Evolutionary conservation across 805 yeast genomes (phyloP), one percentile per base, ranked within the genome.

Genomic region (Candida vaughaniae): DNA sequence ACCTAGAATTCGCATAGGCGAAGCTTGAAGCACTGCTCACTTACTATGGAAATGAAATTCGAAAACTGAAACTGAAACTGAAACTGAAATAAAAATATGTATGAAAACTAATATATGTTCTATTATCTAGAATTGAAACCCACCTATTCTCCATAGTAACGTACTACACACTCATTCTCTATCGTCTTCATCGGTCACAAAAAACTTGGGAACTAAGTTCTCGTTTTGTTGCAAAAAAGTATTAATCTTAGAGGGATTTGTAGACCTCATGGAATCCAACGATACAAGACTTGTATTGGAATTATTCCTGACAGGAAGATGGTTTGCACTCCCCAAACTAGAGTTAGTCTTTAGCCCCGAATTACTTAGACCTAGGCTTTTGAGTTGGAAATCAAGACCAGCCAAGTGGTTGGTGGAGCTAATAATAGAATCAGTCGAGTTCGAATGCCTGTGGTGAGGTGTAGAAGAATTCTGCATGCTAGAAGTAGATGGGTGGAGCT

Each of bases 181-280:
- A 14, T 34, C 36, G 27, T 39, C 42, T 31, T 45, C 49, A 25
- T 42, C 47, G 11, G 43, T 45, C 7, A 45, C 42, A 31, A 38
- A 45, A 29, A 45, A 45, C 19, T 36, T 22, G 8, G 49, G 49
- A 4, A 45, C 43, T 14, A 45, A 34, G 16, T 31, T 27, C 29
- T 42, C 46, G 20, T 42, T 45, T 22, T 41, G 46, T 23, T 42
- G 49, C 26, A 45, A 38, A 25, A 45, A 45, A 8, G 39, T 38
- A 29, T 45, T 40, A 28, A 45, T 33, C 16, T 35, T 28, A 9
- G 45, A 38, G 3, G 33, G 36, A 9, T 39, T 34, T 9, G 35
- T 25, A 11, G 39, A 31, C 19, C 25, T 34, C 4, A 33, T 15
- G 5, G 46, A 39, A 7, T 45, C 49, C 27, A 45, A 12, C 5